Conservation (phyloP, 2,329 filamentous ascomycete species). For the Aspergillus calidoustus region DNA sequence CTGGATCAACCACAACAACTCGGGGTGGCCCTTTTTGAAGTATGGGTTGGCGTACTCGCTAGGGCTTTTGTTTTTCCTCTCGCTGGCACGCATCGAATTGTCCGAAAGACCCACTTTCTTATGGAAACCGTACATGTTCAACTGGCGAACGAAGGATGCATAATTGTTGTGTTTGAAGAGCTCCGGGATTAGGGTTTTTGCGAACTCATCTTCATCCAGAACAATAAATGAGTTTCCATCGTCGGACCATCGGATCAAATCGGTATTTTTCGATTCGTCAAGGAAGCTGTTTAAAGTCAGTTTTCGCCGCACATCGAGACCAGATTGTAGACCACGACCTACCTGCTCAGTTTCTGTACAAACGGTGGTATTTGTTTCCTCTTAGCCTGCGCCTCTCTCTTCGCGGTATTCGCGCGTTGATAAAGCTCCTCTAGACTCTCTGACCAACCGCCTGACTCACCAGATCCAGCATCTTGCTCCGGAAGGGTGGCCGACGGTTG, state of each 20-base stretch:
- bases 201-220: conserved; percentile 89
- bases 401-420: conserved; percentile 77
- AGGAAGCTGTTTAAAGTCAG: conserved; percentile 71
- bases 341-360: conserved; percentile 98
- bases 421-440: conserved; percentile 80
- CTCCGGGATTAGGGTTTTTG: conserved; percentile 73
- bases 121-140: conserved; percentile 69
- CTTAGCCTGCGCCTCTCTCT: conserved; percentile 85
- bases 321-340: conserved; percentile 39
- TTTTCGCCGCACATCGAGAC: background rate
- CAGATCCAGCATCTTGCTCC: conserved; percentile 32
- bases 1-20: conserved; percentile 93
- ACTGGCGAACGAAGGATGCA: conserved; percentile 74
- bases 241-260: conserved; percentile 95
- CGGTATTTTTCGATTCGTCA: conserved; percentile 88
- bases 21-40: conserved; percentile 90
- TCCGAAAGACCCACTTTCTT: conserved; percentile 86
- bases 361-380: conserved; percentile 96
- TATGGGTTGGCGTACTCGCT: conserved; percentile 98
- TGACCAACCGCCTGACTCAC: conserved; percentile 48
- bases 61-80: conserved; percentile 95
- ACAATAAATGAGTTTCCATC: conserved; percentile 97
- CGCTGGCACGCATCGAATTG: conserved; percentile 96
- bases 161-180: conserved; percentile 82
- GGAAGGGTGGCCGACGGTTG: conserved; percentile 36